Conservation (phyloP, 352 stramenopile species). For the Globisporangium ultimum region DNA sequence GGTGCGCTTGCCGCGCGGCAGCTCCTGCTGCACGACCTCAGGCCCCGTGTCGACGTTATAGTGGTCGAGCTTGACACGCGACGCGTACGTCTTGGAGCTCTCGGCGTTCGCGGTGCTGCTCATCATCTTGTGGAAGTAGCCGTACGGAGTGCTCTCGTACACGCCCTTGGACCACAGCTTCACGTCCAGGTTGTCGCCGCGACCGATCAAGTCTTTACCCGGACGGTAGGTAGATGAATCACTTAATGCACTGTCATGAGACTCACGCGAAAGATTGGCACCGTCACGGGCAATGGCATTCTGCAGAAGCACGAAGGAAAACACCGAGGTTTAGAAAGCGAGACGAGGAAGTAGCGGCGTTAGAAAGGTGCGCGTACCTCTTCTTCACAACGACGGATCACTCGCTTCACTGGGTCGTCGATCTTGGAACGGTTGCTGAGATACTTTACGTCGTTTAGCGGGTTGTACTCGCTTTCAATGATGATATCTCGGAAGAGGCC, state of each 20-base stretch:
- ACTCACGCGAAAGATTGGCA: conserved; percentile 25
- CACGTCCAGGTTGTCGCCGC: conserved; percentile 68
- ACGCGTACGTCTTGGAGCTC: conserved; percentile 54
- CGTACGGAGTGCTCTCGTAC: conserved; percentile 78
- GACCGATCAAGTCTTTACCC: conserved; percentile 18
- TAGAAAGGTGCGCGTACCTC: conserved; percentile 25
- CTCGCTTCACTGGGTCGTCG: conserved; percentile 68
- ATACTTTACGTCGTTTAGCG: conserved; percentile 60
- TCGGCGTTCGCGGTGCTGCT: conserved; percentile 37
- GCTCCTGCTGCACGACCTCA: conserved; percentile 40
- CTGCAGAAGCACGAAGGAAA: conserved; percentile 12
- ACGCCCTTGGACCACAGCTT: conserved; percentile 72
- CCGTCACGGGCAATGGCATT: conserved; percentile 54
- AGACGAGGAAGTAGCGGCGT: neutral
- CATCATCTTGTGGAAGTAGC: conserved; percentile 87
- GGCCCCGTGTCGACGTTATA: conserved; percentile 59
- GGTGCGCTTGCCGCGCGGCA: conserved; percentile 63
- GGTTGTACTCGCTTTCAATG: conserved; percentile 84
- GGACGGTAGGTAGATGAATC: neutral
- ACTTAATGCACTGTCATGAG: neutral
- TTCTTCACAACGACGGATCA: conserved; percentile 57
- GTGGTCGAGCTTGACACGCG: conserved; percentile 62
- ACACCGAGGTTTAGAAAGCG: no score
- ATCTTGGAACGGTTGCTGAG: conserved; percentile 40
- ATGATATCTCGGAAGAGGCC: conserved; percentile 82